Conservation (phyloP, 495 filamentous ascomycete genomes). For the Hyaloscypha bicolor region DNA sequence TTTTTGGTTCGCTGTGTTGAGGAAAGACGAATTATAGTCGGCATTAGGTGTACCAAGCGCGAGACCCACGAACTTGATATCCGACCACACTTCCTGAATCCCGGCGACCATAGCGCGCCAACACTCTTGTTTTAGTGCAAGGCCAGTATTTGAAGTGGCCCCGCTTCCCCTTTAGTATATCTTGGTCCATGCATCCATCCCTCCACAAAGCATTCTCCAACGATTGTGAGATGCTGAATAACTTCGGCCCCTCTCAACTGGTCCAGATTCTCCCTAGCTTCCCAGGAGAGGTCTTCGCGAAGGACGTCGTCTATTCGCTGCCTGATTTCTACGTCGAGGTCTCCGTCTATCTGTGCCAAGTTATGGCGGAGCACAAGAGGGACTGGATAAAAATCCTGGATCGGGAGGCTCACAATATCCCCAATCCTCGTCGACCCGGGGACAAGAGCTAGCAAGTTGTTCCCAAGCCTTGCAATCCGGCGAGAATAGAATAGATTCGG, state of each 20-base stretch:
- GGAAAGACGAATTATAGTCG: too few relatives aligned
- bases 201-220: slow-evolving; percentile 5
- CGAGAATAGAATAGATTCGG: background rate
- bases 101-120: too few relatives aligned
- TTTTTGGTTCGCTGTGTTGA: too few relatives aligned
- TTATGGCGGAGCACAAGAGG: background rate
- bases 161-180: background rate
- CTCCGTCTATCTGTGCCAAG: background rate
- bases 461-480: background rate
- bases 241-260: too few relatives aligned
- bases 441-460: background rate
- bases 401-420: background rate
- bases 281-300: background rate
- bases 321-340: background rate
- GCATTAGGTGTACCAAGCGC: too few relatives aligned
- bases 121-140: background rate
- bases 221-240: background rate
- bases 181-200: background rate
- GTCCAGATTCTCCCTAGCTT: background rate
- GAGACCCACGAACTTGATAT: too few relatives aligned
- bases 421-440: background rate
- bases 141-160: background rate
- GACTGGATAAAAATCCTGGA: background rate
- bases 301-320: background rate
- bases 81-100: too few relatives aligned